These are phyloP conservation scores for Ramaria rubella DNA, from an alignment of 768 basidiomycete genomes.

Conservation along the genomic window DNA sequence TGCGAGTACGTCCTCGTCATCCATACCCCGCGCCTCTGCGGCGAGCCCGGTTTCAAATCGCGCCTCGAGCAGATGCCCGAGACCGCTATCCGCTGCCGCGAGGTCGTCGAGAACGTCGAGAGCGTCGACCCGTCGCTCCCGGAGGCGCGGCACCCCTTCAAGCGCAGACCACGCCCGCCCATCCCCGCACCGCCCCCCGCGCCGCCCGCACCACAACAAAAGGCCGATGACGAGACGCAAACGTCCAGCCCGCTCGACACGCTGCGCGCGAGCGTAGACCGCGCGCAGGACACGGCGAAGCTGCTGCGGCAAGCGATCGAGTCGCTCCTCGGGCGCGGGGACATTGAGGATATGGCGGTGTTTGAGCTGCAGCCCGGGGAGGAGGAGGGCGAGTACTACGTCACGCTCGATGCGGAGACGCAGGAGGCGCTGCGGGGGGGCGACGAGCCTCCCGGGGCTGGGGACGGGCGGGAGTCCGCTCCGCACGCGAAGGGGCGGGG, in stretches of 20 bases:
- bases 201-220: neutral
- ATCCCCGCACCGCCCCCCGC: slow-evolving; percentile 5
- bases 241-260: no score
- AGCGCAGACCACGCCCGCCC: neutral
- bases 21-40: slow-evolving; percentile 90
- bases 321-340: slow-evolving; percentile 12
- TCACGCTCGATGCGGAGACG: neutral
- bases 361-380: slow-evolving; percentile 5
- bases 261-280: neutral
- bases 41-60: slow-evolving; percentile 87
- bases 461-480: neutral
- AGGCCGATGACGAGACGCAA: neutral
- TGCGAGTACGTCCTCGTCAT: slow-evolving; percentile 93
- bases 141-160: neutral
- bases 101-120: slow-evolving; percentile 50
- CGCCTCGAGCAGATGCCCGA: slow-evolving; percentile 59
- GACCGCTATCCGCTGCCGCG: slow-evolving; percentile 69
- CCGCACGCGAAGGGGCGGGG: neutral
- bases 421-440: neutral
- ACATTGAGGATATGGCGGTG: slow-evolving; percentile 17
- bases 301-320: slow-evolving; percentile 12
- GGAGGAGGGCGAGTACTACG: slow-evolving; percentile 7
- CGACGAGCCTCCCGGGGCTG: neutral
- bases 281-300: slow-evolving; percentile 3
- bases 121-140: slow-evolving; percentile 25